Conservation (phyloP, 192 early-diverging fungal species). For the Irineochytrium annulatum region DNA sequence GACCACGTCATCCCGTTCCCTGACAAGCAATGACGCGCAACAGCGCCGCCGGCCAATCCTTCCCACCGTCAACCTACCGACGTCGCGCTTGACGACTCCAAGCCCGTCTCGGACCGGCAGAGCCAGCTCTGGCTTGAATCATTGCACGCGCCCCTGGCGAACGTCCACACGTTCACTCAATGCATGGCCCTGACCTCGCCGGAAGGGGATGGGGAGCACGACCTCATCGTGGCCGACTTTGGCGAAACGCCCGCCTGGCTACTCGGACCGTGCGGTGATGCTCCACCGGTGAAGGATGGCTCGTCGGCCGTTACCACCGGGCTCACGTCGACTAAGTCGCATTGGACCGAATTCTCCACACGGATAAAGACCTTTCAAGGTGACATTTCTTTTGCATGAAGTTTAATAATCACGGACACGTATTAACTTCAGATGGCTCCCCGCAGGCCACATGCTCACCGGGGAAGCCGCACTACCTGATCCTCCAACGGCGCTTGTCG, state of each 20-base stretch:
- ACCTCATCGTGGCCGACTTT: not conserved
- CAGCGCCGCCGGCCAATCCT: too few species aligned
- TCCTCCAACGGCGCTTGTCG: conserved; percentile 10
- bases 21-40: too few species aligned
- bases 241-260: conserved; percentile 3
- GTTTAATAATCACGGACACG: not conserved
- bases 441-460: conserved; percentile 9
- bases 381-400: too few species aligned
- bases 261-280: not conserved
- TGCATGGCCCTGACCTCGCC: not conserved
- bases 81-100: too few species aligned
- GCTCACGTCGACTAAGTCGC: not conserved
- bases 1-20: too few species aligned
- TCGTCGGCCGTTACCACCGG: not conserved
- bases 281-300: not conserved
- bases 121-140: not conserved
- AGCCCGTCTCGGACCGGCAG: too few species aligned
- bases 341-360: not conserved
- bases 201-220: not conserved
- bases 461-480: conserved; percentile 9
- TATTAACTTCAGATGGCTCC: too few species aligned
- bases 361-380: not conserved
- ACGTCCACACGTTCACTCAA: not conserved
- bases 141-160: not conserved
- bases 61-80: too few species aligned